Evolutionary conservation across 2,329 filamentous ascomycete genomes (phyloP).

Genomic region (Xylariaceae sp.): DNA sequence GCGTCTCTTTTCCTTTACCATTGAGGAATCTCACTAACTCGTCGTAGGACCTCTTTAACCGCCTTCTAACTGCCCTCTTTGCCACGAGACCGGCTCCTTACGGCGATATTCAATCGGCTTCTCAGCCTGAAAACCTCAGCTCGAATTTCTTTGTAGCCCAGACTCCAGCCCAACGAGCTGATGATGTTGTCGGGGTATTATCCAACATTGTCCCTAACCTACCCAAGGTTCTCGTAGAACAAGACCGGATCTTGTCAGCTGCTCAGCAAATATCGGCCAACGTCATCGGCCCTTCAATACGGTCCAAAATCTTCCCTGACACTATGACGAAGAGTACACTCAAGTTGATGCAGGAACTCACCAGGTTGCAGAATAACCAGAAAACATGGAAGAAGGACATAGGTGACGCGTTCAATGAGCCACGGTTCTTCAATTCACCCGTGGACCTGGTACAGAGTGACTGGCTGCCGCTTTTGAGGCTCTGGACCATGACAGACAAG

Average conservation of each 20-base stretch:
- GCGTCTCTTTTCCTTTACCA: constrained; percentile 32
- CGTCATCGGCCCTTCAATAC: constrained; percentile 76
- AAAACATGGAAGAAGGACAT: constrained; percentile 94
- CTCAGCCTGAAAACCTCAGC: constrained; percentile 30
- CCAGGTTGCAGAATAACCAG: constrained; percentile 71
- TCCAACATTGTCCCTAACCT: constrained; percentile 75
- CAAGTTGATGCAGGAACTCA: constrained; percentile 70
- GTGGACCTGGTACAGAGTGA: constrained; percentile 61
- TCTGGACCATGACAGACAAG: constrained; percentile 84
- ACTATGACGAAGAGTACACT: constrained; percentile 72
- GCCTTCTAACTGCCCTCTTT: constrained; percentile 88
- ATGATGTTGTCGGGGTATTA: constrained; percentile 77
- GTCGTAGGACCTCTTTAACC: constrained; percentile 75
- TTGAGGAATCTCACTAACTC: constrained; percentile 22
- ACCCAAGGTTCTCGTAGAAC: constrained; percentile 76
- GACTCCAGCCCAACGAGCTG: constrained; percentile 47
- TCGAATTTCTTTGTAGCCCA: constrained; percentile 4
- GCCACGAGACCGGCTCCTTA: constrained; percentile 80
- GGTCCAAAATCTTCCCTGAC: constrained; percentile 81
- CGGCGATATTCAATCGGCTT: constrained; percentile 45
- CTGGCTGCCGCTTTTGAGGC: constrained; percentile 80
- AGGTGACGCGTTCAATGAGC: constrained; percentile 85
- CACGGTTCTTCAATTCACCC: constrained; percentile 74
- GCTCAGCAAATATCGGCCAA: constrained; percentile 78
- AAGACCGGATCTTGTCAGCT: constrained; percentile 75